A percentile compares a stretch with the other conserved stretches of the same genome.
These are phyloP conservation scores for Oryza meridionalis DNA, from an alignment of 176 grass and related monocot species.

Conservation along the genomic window DNA sequence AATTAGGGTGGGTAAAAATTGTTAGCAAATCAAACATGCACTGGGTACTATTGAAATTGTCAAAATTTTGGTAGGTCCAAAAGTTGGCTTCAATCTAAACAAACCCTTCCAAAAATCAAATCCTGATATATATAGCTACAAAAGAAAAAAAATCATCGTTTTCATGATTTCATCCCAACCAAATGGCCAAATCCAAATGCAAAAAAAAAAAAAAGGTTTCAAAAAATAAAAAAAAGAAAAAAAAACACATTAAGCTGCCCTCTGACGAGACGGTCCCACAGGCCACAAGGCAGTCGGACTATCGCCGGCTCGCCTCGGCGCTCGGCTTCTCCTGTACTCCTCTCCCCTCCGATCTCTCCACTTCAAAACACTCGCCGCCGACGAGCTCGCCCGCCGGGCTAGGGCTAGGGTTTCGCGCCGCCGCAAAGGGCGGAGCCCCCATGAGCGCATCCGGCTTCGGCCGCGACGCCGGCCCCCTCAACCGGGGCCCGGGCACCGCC, in stretches of 20 bases:
- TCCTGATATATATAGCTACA: too few species aligned
- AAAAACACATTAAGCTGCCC: neutral
- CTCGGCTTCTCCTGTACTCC: neutral
- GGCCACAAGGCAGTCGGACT: neutral
- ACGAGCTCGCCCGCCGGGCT: neutral
- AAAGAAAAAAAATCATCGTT: too few species aligned
- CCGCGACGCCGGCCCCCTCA: constrained; percentile 45
- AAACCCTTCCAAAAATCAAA: too few species aligned
- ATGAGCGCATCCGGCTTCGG: constrained; percentile 56
- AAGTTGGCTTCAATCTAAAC: too few species aligned
- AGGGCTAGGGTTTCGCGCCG: constrained; percentile 45
- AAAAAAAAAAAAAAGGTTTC: too few species aligned
- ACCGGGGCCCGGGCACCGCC: constrained; percentile 41
- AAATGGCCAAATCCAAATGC: too few species aligned
- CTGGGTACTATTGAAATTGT: too few species aligned
- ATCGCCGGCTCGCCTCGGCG: neutral
- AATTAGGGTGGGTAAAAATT: too few species aligned
- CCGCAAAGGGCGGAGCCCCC: neutral
- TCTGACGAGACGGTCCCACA: neutral
- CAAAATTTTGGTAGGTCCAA: too few species aligned
- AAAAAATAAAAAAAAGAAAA: too few species aligned
- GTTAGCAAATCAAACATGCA: too few species aligned
- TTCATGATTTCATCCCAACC: too few species aligned
- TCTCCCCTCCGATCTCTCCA: constrained; percentile 25
- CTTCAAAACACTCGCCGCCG: constrained; percentile 21